phyloP scores from a whole-genome alignment of 768 basidiomycete genomes.

The Leccinum longicurvipes region DNA sequence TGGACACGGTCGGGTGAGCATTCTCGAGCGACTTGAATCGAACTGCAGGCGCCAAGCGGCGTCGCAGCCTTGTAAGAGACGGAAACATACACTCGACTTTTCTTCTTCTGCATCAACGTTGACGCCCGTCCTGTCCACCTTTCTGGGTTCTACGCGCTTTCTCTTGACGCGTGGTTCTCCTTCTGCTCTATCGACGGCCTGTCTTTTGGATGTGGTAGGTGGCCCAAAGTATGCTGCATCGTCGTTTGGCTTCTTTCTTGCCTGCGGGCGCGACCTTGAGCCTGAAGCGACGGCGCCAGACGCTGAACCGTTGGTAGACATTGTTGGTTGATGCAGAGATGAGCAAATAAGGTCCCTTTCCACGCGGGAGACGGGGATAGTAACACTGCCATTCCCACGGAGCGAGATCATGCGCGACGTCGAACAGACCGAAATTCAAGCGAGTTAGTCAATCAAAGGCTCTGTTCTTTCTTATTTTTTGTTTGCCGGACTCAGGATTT shows the following conservation, averaged over 20 bases:
- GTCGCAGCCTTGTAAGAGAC: not conserved
- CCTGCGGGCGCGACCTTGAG: conserved; percentile 61
- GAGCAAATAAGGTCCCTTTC: conserved; percentile 1
- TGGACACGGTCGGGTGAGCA: conserved; percentile 30
- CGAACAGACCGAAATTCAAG: not conserved
- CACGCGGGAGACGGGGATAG: not conserved
- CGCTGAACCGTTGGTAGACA: conserved; percentile 25
- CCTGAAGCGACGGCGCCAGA: conserved; percentile 34
- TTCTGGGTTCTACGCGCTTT: conserved; percentile 57
- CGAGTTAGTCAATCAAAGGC: not conserved
- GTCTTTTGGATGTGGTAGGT: conserved; percentile 57
- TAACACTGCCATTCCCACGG: conserved; percentile 21
- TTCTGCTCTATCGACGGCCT: conserved; percentile 63
- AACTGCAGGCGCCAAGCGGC: not conserved
- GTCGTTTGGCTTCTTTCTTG: conserved; percentile 60
- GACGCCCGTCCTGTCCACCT: conserved; percentile 38
- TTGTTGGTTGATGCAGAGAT: conserved; percentile 4
- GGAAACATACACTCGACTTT: conserved; percentile 29
- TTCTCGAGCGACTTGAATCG: not conserved
- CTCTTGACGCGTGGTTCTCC: conserved; percentile 75
- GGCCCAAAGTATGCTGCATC: conserved; percentile 71
- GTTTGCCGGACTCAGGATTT: conserved; percentile 3
- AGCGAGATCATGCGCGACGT: conserved; percentile 2
- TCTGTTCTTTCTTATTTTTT: not conserved
- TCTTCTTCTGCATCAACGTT: conserved; percentile 31